A percentile compares a stretch with the other conserved stretches of the same genome.
phyloP scores from a whole-genome alignment of 352 stramenopile genomes.

The Phytophthora melonis region DNA sequence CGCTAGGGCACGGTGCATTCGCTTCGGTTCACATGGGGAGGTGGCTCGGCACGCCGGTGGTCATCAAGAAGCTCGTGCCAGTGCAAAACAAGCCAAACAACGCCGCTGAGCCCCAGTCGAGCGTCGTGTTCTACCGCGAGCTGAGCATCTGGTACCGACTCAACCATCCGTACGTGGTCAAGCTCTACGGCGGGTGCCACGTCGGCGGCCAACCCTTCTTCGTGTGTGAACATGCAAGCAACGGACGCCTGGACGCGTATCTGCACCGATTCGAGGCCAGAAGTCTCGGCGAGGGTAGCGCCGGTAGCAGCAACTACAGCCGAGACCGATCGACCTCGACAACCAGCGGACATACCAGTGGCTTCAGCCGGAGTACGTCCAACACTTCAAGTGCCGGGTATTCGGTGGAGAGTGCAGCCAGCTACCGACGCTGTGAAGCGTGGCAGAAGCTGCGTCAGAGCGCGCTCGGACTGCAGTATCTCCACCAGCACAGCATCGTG shows the following conservation, averaged over 20 bases:
- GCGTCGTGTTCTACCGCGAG: conserved; percentile 40
- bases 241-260: conserved; percentile 37
- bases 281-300: background rate
- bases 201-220: conserved; percentile 49
- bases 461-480: conserved; percentile 39
- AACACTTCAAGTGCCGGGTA: conserved; percentile 21
- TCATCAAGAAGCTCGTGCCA: conserved; percentile 43
- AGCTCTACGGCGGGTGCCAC: conserved; percentile 46
- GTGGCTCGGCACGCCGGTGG: conserved; percentile 43
- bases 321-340: conserved; percentile 15
- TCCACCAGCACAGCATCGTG: conserved; percentile 47
- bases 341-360: conserved; percentile 18
- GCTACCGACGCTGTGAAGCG: conserved; percentile 28
- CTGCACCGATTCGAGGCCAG: conserved; percentile 26
- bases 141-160: conserved; percentile 45
- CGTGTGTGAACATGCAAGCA: conserved; percentile 41
- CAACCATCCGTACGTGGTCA: conserved; percentile 44
- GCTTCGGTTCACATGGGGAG: conserved; percentile 42
- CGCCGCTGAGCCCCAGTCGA: conserved; percentile 12
- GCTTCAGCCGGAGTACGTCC: conserved; percentile 27
- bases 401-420: conserved; percentile 15
- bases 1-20: conserved; percentile 41
- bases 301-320: conserved; percentile 2
- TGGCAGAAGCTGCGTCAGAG: conserved; percentile 42
- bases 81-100: conserved; percentile 6